Evolutionary conservation across 73 alveolate genomes (phyloP).

Genomic region (Tetrahymena thermophila): DNA sequence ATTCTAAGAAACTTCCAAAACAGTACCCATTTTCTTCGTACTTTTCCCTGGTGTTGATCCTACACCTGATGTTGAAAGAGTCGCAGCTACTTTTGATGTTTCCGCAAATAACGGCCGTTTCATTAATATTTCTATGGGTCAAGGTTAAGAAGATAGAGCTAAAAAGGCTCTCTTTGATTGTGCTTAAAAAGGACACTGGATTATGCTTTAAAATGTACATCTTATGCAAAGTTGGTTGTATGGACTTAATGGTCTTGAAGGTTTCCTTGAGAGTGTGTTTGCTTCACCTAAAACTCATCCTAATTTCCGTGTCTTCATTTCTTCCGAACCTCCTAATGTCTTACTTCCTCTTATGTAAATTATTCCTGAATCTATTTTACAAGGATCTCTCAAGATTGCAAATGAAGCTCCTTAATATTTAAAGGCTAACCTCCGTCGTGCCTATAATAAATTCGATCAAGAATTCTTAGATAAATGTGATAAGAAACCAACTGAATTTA

Average conservation of each 20-base stretch:
- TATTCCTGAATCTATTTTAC: conserved; percentile 97
- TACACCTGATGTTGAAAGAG: conserved; percentile 97
- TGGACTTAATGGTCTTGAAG: conserved; percentile 48
- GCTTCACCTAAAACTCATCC: conserved; percentile 53
- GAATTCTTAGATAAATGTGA: conserved; percentile 70
- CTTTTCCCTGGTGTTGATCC: conserved; percentile 99
- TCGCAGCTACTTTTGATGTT: conserved; percentile 57
- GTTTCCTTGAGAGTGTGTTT: conserved; percentile 27
- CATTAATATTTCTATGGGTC: conserved; percentile 99
- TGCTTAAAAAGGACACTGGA: conserved; percentile 98
- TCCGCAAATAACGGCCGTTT: conserved; percentile 83
- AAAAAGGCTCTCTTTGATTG: conserved; percentile 89
- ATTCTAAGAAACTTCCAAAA: conserved; percentile 84
- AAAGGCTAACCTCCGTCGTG: conserved; percentile 98
- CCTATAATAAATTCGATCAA: conserved; percentile 93
- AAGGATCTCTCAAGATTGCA: conserved; percentile 95
- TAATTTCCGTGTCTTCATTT: conserved; percentile 96
- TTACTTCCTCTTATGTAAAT: conserved; percentile 90
- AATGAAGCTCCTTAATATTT: conserved; percentile 99
- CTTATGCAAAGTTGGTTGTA: conserved; percentile 95
- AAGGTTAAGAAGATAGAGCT: conserved; percentile 99
- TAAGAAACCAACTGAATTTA: conserved; percentile 85
- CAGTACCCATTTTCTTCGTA: conserved; percentile 97
- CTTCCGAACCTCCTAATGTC: conserved; percentile 96
- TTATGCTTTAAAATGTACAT: conserved; percentile 98